Evolutionary conservation across 2,329 filamentous ascomycete species (phyloP), one percentile per base, ranked within the genome.

Genomic region (Chaetomium olivaceum): DNA sequence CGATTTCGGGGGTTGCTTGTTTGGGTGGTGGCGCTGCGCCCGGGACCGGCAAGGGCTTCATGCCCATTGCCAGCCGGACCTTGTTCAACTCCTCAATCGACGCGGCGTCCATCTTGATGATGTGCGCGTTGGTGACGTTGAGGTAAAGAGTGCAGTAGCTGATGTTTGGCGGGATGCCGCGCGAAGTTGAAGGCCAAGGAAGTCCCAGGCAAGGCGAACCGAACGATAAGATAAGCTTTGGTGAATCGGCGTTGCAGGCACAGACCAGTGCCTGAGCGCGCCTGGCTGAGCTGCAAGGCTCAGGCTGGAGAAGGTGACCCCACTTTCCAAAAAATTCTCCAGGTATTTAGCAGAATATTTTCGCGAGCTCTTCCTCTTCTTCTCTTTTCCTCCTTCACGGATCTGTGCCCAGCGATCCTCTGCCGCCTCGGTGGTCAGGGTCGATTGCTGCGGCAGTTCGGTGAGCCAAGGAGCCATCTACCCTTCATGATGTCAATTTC

Each of bases 51-150:
- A 98, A 81, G 29, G 93, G 93, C 75, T 94, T 92, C 82, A 97
- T 88, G 74, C 94, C 94, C 80, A 97, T 87, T 58, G 92, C 92
- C 73, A 89, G 84, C 73, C 94, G 92, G 74, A 97, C 90, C 75
- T 93, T 91, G 81, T 98, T 98, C 71, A 92, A 92, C 83, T 97
- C 93, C 78, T 96, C 91, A 75, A 98, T 93, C 31, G 91, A 89
- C 54, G 91, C 87, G 72, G 88, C 82, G 76, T 89, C 87, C 81
- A 87, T 87, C 55, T 71, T 79, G 72, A 61, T 46, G 57, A 25
- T 48, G 33, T 36, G 36, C 33, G 54, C 50, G n/a, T 52, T 52
- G 58, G 16, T n/a, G 29, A 62, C 48, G 61, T 52, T 57, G 57
- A 39, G 43, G 50, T 52, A 7, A 14, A 23, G 3, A 29, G 52